Evolutionary conservation across 768 basidiomycete species (phyloP).

Genomic region (Macrolepiota dolichaula): DNA sequence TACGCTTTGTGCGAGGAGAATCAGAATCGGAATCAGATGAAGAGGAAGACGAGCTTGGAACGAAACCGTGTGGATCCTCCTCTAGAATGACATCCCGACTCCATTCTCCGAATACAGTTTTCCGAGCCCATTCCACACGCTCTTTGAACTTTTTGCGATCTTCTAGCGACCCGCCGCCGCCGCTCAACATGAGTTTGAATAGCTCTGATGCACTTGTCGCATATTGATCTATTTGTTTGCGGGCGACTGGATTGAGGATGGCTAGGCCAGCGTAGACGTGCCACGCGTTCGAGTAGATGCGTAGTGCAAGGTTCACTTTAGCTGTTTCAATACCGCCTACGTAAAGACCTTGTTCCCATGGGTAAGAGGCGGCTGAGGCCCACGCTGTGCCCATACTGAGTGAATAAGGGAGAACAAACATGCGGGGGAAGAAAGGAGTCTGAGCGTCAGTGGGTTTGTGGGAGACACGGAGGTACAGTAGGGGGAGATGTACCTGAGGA

Average conservation of each 20-base stretch:
- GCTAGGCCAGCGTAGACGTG: conserved; percentile 99
- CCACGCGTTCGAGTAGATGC: conserved; percentile 97
- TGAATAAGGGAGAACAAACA: neutral
- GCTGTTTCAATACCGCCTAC: conserved; percentile 97
- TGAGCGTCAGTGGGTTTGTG: neutral
- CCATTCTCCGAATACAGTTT: conserved; percentile 67
- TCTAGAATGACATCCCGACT: conserved; percentile 2
- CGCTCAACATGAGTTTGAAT: conserved; percentile 92
- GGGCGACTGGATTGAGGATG: conserved; percentile 90
- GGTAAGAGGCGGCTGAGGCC: conserved; percentile 72
- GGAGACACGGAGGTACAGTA: neutral
- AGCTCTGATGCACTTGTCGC: conserved; percentile 82
- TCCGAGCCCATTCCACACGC: conserved; percentile 71
- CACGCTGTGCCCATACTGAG: conserved; percentile 97
- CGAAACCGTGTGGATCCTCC: neutral
- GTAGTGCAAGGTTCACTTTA: conserved; percentile 94
- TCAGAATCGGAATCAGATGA: neutral
- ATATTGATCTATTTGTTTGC: conserved; percentile 87
- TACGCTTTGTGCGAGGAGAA: conserved; percentile 20
- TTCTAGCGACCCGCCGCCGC: conserved; percentile 33
- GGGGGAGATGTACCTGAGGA: conserved; percentile 66
- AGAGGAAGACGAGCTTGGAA: neutral
- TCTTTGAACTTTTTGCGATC: conserved; percentile 51
- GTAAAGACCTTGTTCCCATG: conserved; percentile 95
- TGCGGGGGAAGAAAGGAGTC: neutral